These are phyloP conservation scores for Kwoniella sp. DNA, from an alignment of 768 basidiomycete genomes.

Conservation along the genomic window DNA sequence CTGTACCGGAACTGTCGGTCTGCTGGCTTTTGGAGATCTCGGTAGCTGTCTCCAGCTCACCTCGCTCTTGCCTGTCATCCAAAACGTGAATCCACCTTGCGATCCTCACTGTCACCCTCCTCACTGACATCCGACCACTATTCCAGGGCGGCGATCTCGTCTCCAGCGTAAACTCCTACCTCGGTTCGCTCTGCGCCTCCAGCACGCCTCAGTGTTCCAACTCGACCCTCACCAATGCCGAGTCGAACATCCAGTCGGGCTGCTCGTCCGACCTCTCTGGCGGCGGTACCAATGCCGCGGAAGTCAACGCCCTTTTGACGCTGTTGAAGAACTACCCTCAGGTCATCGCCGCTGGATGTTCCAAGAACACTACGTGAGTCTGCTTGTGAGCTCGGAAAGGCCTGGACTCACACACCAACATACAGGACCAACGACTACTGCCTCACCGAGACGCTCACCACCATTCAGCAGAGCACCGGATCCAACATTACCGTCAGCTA, in stretches of 20 bases:
- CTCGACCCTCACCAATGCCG: constrained; percentile 31
- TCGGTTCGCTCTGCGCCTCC: constrained; percentile 36
- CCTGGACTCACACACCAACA: neutral
- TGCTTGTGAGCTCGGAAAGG: neutral
- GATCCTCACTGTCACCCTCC: neutral
- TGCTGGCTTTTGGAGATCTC: constrained; percentile 32
- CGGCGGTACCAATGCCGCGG: constrained; percentile 27
- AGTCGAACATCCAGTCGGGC: constrained; percentile 23
- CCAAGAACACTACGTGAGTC: constrained; percentile 44
- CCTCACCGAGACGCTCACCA: constrained; percentile 36
- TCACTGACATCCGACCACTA: neutral
- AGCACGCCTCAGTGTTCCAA: constrained; percentile 36
- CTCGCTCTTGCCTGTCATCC: constrained; percentile 20
- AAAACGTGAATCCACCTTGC: neutral
- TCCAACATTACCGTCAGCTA: constrained; percentile 29
- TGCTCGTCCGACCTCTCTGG: constrained; percentile 37
- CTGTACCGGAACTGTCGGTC: constrained; percentile 32
- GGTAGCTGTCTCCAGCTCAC: constrained; percentile 41
- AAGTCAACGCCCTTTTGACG: constrained; percentile 29
- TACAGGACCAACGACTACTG: constrained; percentile 47
- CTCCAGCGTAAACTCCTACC: constrained; percentile 39
- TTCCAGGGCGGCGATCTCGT: constrained; percentile 30
- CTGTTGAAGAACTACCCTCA: constrained; percentile 36
- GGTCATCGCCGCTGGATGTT: constrained; percentile 42
- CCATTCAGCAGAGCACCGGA: constrained; percentile 42